Base-by-base conservation (phyloP, 176 grass and related monocot genomes). In the Zoysia pacifica region DNA sequence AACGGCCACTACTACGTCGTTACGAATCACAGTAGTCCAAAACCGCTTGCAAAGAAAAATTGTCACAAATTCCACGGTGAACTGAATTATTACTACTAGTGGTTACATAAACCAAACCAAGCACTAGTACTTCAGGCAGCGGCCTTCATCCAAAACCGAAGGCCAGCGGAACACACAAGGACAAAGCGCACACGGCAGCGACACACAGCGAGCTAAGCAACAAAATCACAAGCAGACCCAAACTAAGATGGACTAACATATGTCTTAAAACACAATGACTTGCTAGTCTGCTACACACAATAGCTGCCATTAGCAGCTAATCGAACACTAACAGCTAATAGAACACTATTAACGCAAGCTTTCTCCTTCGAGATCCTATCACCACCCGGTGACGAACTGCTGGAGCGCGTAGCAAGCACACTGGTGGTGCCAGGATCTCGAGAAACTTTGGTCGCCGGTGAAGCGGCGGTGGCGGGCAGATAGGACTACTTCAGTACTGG, bases 361-460 rank as follows among this genome's bases (percentile, higher is more conserved):
- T 79, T 80, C n/a, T 69, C 64, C 69, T 16, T 70, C 52, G 78
- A 93, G 90, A 97, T 93, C 93, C 93, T 97, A 90, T 86, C 87
- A 97, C 93, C 93, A 96, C 87, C 93, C 49, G 48, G 89, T 71
- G 79, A 79, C 70, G 15, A 59, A 11, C 61, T 56, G 49, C 18
- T 16, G 11, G 52, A 77, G 65, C 8, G 41, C 19, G 75, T 63
- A 46, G 54, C 61, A 62, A 42, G 43, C 78, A 83, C 78, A 39
- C 87, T 65, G 93, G 90, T 97, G 90, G 90, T 93, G 71, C 80
- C 62, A 97, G 90, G 93, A 97, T 97, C 93, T 93, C 87, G 61
- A 72, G 79, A 71, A 45, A 3, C 6, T 45, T n/a, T 45, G 28
- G 28, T 28, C 28, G 28, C 28, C 28, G 28, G 28, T 28, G 28